These are phyloP conservation scores for Xylariaceae sp. DNA, from an alignment of 2,329 filamentous ascomycete species.

Conservation along the genomic window DNA sequence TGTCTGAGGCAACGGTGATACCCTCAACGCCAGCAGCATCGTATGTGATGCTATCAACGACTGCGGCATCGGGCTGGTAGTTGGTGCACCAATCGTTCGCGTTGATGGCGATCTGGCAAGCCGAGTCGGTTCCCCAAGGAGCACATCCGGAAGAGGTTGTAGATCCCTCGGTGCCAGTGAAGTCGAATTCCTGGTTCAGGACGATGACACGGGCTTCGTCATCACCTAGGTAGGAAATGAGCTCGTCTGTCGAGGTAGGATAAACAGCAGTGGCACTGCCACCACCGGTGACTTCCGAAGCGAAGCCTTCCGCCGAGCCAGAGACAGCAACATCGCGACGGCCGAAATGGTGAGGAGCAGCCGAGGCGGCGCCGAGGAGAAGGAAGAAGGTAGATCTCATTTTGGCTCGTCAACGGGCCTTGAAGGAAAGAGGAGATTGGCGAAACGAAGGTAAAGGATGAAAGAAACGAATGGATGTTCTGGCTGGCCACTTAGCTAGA, in stretches of 20 bases:
- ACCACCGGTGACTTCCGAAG: constrained; percentile 53
- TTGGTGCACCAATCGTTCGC: constrained; percentile 55
- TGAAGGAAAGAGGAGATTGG: not conserved
- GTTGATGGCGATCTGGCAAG: constrained; percentile 57
- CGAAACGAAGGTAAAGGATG: not conserved
- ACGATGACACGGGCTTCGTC: constrained; percentile 50
- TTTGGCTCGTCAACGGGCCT: constrained; percentile 1
- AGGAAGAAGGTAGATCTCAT: constrained; percentile 2
- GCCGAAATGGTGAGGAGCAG: constrained; percentile 1
- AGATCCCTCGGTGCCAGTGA: constrained; percentile 49
- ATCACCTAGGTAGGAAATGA: constrained; percentile 55
- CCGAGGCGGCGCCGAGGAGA: not conserved
- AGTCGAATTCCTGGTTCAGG: constrained; percentile 51
- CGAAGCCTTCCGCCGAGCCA: constrained; percentile 37
- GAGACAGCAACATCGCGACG: constrained; percentile 24
- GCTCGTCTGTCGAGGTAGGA: constrained; percentile 48
- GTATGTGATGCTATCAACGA: constrained; percentile 35
- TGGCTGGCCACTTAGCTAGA: not conserved
- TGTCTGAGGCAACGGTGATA: constrained; percentile 51
- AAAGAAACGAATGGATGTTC: not conserved
- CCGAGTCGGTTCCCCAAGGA: constrained; percentile 48
- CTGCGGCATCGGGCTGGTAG: constrained; percentile 49
- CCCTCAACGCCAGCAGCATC: constrained; percentile 47
- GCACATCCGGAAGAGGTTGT: constrained; percentile 50
- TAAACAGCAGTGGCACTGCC: constrained; percentile 48